These are phyloP conservation scores for Fusarium begoniae DNA, from an alignment of 2,329 filamentous ascomycete genomes.

Conservation along the genomic window DNA sequence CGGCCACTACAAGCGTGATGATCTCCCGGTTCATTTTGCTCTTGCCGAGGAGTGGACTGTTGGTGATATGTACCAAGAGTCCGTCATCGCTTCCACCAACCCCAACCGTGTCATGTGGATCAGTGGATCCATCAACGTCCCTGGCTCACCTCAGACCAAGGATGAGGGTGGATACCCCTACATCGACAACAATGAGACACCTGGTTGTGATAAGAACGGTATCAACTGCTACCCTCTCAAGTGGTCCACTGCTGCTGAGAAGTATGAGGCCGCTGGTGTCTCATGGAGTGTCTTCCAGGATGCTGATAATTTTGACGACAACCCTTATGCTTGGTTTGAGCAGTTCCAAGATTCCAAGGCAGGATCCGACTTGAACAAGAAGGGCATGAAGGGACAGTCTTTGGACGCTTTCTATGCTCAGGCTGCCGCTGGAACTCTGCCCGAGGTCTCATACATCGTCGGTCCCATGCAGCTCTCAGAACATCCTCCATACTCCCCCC, in stretches of 20 bases:
- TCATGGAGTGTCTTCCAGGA: slow-evolving; percentile 17
- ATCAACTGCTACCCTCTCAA: slow-evolving; percentile 15
- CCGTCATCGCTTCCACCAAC: slow-evolving; percentile 60
- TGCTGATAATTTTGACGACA: slow-evolving; percentile 11
- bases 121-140: slow-evolving; percentile 61
- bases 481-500: neutral
- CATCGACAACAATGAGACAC: slow-evolving; percentile 15
- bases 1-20: neutral
- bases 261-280: slow-evolving; percentile 11
- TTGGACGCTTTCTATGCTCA: neutral
- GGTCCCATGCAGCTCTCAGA: slow-evolving; percentile 11
- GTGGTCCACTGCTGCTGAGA: slow-evolving; percentile 11
- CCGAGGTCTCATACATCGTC: slow-evolving; percentile 6
- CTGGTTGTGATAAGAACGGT: neutral
- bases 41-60: slow-evolving; percentile 12
- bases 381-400: slow-evolving; percentile 6
- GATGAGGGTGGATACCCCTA: slow-evolving; percentile 26
- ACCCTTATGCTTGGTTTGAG: slow-evolving; percentile 17
- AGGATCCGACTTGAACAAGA: neutral
- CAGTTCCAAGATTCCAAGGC: slow-evolving; percentile 7
- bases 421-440: neutral
- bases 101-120: slow-evolving; percentile 62
- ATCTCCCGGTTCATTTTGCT: neutral
- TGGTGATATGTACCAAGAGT: slow-evolving; percentile 64
- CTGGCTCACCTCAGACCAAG: slow-evolving; percentile 46